Conservation (phyloP, 2,329 filamentous ascomycete genomes). For the Fusarium humuli region DNA sequence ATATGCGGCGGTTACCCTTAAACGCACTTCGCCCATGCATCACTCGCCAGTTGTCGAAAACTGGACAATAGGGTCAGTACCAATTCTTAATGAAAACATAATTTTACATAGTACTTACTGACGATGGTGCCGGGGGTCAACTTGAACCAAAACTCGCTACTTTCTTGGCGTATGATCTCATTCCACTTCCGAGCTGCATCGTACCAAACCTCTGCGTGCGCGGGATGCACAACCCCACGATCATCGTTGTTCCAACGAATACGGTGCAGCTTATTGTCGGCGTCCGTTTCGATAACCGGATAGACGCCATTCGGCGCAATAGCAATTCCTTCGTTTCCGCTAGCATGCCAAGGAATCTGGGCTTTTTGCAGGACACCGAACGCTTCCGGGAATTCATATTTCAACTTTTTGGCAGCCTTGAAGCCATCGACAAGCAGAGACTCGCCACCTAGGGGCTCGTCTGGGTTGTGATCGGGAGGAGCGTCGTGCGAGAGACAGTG, state of each 20-base stretch:
- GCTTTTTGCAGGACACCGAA: slow-evolving; percentile 69
- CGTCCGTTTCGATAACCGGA: slow-evolving; percentile 75
- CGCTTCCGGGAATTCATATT: slow-evolving; percentile 62
- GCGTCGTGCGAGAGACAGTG: slow-evolving; percentile 82
- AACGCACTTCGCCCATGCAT: slow-evolving; percentile 89
- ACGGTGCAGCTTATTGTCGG: slow-evolving; percentile 61
- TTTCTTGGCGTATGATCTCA: slow-evolving; percentile 71
- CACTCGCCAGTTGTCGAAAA: slow-evolving; percentile 97
- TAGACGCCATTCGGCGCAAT: slow-evolving; percentile 78
- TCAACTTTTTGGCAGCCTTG: slow-evolving; percentile 72
- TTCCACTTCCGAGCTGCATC: slow-evolving; percentile 80
- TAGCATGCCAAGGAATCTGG: slow-evolving; percentile 82
- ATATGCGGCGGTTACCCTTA: slow-evolving; percentile 85
- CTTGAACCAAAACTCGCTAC: slow-evolving; percentile 83
- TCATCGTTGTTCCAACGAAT: slow-evolving; percentile 96
- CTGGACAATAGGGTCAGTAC: slow-evolving; percentile 55
- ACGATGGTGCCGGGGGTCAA: slow-evolving; percentile 81
- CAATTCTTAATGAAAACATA: neutral
- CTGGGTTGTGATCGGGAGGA: slow-evolving; percentile 47
- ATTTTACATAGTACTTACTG: slow-evolving; percentile 63
- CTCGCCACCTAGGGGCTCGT: slow-evolving; percentile 70
- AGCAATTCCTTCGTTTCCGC: slow-evolving; percentile 84
- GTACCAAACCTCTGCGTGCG: slow-evolving; percentile 74
- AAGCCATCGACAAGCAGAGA: slow-evolving; percentile 91
- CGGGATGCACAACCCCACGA: slow-evolving; percentile 69